Evolutionary conservation across 2,329 filamentous ascomycete genomes (phyloP), one percentile per base, ranked within the genome.

Genomic region (Xylariales sp.): DNA sequence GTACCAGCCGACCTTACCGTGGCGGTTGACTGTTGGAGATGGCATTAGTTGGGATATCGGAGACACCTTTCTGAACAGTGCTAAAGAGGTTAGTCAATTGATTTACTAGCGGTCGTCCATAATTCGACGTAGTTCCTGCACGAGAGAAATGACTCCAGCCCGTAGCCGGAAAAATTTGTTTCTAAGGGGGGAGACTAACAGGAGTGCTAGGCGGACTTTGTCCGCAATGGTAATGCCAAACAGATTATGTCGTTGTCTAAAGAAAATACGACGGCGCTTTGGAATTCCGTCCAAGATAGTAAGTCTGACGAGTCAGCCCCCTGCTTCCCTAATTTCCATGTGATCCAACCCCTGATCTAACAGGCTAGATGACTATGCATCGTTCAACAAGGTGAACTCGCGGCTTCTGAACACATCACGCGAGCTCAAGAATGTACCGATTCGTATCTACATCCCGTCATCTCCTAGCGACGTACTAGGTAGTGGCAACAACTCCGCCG

Each of bases 161-260:
- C 10, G 14, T 14, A 14, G 39, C 3, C 10, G 12, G 14, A 41
- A 41, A 12, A 12, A 12, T 1, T 5, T 18, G 14, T 16, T n/a
- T 53, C n/a, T 16, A 32, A 39, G 45, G 18, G 32, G 23, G 23
- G 32, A 52, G 34, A 60, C 66, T 69, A 36, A 67, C 62, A 12
- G 4, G 23, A 32, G 43, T 46, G 56, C 58, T 64, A 89, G 85
- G 94, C 94, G 36, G 94, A 97, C 80, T 97, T 94, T 73, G 84
- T 97, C 58, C 89, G 94, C 59, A 95, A 96, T 73, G 93, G 94
- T 52, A 96, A 92, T 62, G 93, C 93, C 16, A 94, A 95, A 78
- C 91, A 92, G 68, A 94, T 97, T 75, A 97, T 97, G 93, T 91
- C 90, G 62, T 83, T 97, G 75, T 93, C 91, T 68, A 94, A 94